phyloP scores from a whole-genome alignment of 768 basidiomycete species.

The Ramaria rubella region DNA sequence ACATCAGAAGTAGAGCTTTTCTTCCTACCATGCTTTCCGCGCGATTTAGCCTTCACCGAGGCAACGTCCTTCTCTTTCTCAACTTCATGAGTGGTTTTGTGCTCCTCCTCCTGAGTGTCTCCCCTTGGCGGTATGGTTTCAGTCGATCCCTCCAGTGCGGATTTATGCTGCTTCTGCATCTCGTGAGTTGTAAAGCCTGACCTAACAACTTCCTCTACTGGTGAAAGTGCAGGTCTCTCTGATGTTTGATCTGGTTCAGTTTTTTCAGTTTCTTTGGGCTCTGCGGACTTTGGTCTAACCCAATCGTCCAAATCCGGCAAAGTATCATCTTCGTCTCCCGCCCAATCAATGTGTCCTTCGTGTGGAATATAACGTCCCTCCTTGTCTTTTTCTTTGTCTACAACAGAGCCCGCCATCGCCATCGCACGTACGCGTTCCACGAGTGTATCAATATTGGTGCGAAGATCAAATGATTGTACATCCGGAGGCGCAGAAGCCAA shows the following conservation, averaged over 20 bases:
- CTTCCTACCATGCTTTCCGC: neutral
- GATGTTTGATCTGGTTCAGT: slow-evolving; percentile 17
- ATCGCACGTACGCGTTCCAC: slow-evolving; percentile 71
- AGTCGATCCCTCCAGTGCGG: neutral
- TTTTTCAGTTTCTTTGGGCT: slow-evolving; percentile 21
- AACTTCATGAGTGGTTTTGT: neutral
- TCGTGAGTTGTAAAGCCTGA: neutral
- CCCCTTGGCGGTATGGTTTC: neutral
- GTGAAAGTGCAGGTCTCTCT: neutral
- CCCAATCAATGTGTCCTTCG: slow-evolving; percentile 84
- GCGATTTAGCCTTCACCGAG: neutral
- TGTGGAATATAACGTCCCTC: slow-evolving; percentile 52
- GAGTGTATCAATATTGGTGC: slow-evolving; percentile 64
- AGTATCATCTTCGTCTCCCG: slow-evolving; percentile 65
- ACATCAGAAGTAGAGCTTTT: neutral
- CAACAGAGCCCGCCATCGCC: slow-evolving; percentile 44
- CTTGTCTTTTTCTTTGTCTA: slow-evolving; percentile 2
- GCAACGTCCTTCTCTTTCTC: neutral
- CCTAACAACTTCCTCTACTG: slow-evolving; percentile 30
- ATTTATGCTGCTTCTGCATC: neutral
- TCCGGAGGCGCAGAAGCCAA: slow-evolving; percentile 18
- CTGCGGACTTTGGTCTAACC: slow-evolving; percentile 43
- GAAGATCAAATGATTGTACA: slow-evolving; percentile 39
- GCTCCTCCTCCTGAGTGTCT: neutral
- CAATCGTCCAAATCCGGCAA: slow-evolving; percentile 83